These are phyloP conservation scores for Sarcocystis neurona DNA, from an alignment of 169 alveolate species.

Conservation along the genomic window DNA sequence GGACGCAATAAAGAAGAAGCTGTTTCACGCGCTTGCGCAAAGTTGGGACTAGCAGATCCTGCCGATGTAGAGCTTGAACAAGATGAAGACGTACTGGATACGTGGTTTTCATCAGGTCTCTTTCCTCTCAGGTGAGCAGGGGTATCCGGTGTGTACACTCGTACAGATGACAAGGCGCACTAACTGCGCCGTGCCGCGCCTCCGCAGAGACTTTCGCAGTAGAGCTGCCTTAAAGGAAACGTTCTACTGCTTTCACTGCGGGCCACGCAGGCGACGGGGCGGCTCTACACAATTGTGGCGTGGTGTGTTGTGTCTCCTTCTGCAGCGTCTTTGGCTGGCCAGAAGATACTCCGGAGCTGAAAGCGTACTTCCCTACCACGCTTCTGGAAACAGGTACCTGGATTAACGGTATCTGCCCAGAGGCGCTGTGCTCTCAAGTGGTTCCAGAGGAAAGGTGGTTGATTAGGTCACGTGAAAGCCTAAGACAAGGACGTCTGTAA, in stretches of 20 bases:
- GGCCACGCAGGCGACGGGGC: too few species aligned
- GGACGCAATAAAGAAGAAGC: constrained; percentile 87
- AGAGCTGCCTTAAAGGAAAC: too few species aligned
- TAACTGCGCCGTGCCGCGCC: too few species aligned
- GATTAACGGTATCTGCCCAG: too few species aligned
- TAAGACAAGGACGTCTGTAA: background rate
- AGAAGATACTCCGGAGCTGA: constrained; percentile 87
- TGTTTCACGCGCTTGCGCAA: constrained; percentile 83
- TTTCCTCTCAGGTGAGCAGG: constrained; percentile 92
- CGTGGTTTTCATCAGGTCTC: constrained; percentile 99
- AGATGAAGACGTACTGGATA: constrained; percentile 99
- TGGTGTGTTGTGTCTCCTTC: constrained; percentile 96
- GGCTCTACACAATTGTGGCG: background rate
- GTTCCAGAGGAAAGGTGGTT: background rate
- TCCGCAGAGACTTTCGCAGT: too few species aligned
- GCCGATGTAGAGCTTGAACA: constrained; percentile 79
- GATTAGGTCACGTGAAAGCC: background rate
- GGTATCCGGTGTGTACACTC: constrained; percentile 97
- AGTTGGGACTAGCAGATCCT: constrained; percentile 74
- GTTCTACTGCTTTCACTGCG: too few species aligned
- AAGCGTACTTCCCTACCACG: constrained; percentile 95
- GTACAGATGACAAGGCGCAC: constrained; percentile 82
- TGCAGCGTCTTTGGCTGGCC: constrained; percentile 99
- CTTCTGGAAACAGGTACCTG: constrained; percentile 85
- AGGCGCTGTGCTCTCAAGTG: background rate